A percentile compares a stretch with the other conserved stretches of the same genome.
These are phyloP conservation scores for Phytophthora hibernalis DNA, from an alignment of 352 stramenopile species.

Conservation along the genomic window DNA sequence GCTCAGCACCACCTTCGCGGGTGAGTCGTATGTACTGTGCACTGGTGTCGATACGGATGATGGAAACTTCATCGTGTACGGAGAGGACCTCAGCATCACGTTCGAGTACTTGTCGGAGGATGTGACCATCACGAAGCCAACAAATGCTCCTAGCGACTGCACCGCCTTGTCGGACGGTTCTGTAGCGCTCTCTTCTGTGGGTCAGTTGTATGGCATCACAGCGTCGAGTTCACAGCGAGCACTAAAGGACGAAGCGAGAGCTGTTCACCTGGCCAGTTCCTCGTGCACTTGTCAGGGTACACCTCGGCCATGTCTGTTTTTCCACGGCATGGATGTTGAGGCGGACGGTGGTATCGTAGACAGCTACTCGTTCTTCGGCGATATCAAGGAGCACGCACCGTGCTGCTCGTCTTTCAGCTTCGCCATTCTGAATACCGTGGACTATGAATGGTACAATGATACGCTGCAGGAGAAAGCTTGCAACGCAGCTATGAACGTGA, in stretches of 20 bases:
- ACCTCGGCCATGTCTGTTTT: constrained; percentile 56
- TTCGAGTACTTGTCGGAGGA: constrained; percentile 40
- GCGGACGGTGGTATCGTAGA: constrained; percentile 43
- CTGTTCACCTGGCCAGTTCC: constrained; percentile 37
- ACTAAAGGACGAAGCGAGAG: constrained; percentile 29
- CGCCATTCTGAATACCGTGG: constrained; percentile 54
- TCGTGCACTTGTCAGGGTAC: constrained; percentile 45
- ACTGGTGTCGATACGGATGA: constrained; percentile 26
- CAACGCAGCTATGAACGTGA: constrained; percentile 41
- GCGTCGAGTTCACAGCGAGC: constrained; percentile 21
- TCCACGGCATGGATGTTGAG: constrained; percentile 57
- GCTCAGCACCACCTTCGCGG: constrained; percentile 50
- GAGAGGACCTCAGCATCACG: constrained; percentile 49
- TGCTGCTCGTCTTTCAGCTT: constrained; percentile 65
- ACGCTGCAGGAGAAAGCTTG: constrained; percentile 50
- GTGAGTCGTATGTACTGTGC: constrained; percentile 58
- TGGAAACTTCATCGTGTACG: constrained; percentile 46
- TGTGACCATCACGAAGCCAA: constrained; percentile 35
- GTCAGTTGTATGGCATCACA: constrained; percentile 36
- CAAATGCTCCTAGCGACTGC: constrained; percentile 37
- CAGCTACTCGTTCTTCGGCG: constrained; percentile 52
- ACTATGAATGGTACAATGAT: constrained; percentile 64
- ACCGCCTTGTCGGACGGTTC: constrained; percentile 27
- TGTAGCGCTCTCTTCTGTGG: constrained; percentile 35
- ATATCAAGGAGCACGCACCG: constrained; percentile 55